Evolutionary conservation across 352 stramenopile genomes (phyloP).

Genomic region (Pythium dissimile): DNA sequence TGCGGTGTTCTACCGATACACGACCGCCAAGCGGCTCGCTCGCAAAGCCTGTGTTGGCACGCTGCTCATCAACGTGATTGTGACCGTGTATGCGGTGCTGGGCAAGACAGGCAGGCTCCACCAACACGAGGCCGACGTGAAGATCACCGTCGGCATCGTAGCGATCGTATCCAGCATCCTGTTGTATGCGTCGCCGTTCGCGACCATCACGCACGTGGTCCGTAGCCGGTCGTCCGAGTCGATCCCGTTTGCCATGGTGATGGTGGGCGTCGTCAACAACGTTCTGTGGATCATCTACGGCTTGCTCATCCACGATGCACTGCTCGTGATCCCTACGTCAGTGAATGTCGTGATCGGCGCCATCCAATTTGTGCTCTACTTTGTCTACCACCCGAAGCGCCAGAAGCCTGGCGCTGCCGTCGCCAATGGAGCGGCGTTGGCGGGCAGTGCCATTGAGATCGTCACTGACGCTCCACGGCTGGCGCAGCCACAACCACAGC

Average conservation of each 20-base stretch:
- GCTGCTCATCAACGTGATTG: conserved; percentile 36
- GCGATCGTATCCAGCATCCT: conserved; percentile 52
- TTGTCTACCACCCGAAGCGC: conserved; percentile 40
- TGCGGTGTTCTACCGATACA: conserved; percentile 30
- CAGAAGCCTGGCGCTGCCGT: conserved; percentile 14
- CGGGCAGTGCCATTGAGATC: conserved; percentile 25
- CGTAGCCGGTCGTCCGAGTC: conserved; percentile 49
- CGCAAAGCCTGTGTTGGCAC: conserved; percentile 30
- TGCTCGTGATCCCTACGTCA: conserved; percentile 50
- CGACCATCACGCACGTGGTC: conserved; percentile 49
- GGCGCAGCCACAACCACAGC: not conserved
- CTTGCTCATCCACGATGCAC: conserved; percentile 40
- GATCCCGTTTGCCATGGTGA: conserved; percentile 60
- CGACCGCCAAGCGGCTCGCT: conserved; percentile 30
- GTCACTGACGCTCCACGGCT: conserved; percentile 13
- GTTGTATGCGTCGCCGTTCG: conserved; percentile 66
- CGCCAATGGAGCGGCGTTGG: conserved; percentile 1
- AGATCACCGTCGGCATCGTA: conserved; percentile 35
- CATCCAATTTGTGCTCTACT: conserved; percentile 56
- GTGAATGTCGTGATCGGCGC: conserved; percentile 47
- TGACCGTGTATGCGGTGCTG: conserved; percentile 51
- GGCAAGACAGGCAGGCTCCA: conserved; percentile 25
- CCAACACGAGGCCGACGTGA: conserved; percentile 28
- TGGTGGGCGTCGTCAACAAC: conserved; percentile 68
- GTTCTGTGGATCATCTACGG: conserved; percentile 72